Conservation (phyloP, 2,329 filamentous ascomycete genomes). For the Aaosphaeria arxii region DNA sequence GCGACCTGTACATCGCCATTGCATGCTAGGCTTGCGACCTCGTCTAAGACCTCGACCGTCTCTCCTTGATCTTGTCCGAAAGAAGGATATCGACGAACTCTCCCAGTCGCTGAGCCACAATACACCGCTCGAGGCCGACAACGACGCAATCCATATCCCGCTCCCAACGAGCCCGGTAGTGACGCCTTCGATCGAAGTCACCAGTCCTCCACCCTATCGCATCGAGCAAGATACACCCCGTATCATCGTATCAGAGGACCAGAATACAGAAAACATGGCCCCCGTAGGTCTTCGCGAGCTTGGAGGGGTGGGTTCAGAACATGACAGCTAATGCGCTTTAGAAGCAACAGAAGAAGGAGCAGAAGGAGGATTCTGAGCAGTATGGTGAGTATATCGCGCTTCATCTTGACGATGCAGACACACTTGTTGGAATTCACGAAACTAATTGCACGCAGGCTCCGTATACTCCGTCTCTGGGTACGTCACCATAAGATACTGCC, state of each 20-base stretch:
- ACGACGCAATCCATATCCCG: constrained; percentile 29
- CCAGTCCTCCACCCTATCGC: constrained; percentile 22
- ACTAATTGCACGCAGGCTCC: constrained; percentile 42
- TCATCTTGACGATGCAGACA: neutral
- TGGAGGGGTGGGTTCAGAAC: neutral
- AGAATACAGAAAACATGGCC: constrained; percentile 29
- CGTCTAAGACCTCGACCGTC: constrained; percentile 59
- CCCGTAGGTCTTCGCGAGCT: constrained; percentile 27
- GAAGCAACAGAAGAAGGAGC: constrained; percentile 32
- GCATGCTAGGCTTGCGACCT: constrained; percentile 58
- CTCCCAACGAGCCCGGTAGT: constrained; percentile 33
- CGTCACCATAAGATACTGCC: constrained; percentile 19
- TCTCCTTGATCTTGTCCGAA: constrained; percentile 59
- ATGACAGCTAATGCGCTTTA: constrained; percentile 25
- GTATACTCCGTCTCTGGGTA: constrained; percentile 71
- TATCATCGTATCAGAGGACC: neutral
- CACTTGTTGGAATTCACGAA: constrained; percentile 7
- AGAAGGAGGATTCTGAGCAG: constrained; percentile 20
- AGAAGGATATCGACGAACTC: constrained; percentile 47
- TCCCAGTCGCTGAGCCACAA: constrained; percentile 36
- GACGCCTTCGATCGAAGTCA: constrained; percentile 26
- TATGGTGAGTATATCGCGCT: constrained; percentile 47
- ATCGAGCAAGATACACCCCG: constrained; percentile 11
- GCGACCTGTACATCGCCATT: constrained; percentile 16
- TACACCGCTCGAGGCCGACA: constrained; percentile 21